These are phyloP conservation scores for Phascolomyces articulosus DNA, from an alignment of 371 early-diverging fungal genomes.

Conservation along the genomic window DNA sequence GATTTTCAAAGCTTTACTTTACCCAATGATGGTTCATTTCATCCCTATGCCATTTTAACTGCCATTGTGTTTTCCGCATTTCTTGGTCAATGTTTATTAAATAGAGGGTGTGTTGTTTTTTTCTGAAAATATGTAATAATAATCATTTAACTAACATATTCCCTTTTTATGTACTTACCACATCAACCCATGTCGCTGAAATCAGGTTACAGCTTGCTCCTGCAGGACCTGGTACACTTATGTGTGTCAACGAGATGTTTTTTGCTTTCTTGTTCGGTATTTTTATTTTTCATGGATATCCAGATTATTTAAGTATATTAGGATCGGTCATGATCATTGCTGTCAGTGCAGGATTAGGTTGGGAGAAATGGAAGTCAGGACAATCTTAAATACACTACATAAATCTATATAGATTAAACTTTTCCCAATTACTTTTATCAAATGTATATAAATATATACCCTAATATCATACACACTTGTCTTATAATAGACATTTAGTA, in stretches of 20 bases:
- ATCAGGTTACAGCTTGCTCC: slow-evolving; percentile 69
- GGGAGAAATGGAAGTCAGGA: slow-evolving; percentile 51
- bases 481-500: too few species aligned
- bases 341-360: slow-evolving; percentile 62
- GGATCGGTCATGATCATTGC: slow-evolving; percentile 67
- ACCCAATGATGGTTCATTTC: slow-evolving; percentile 37
- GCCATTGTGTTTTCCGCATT: slow-evolving; percentile 51
- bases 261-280: slow-evolving; percentile 79
- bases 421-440: background rate
- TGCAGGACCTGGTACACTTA: slow-evolving; percentile 70
- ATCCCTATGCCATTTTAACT: background rate
- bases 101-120: slow-evolving; percentile 18
- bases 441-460: too few species aligned
- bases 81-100: slow-evolving; percentile 71
- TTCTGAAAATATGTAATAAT: too few species aligned
- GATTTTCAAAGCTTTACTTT: slow-evolving; percentile 27
- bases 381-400: background rate
- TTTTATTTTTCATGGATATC: slow-evolving; percentile 66
- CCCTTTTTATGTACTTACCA: too few species aligned
- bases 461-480: too few species aligned
- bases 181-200: slow-evolving; percentile 17
- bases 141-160: too few species aligned
- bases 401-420: background rate
- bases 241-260: slow-evolving; percentile 77
- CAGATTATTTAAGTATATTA: slow-evolving; percentile 45